Evolutionary conservation across 1,139 yeast species (phyloP).

Genomic region (Casaregolazyma suthepensis): DNA sequence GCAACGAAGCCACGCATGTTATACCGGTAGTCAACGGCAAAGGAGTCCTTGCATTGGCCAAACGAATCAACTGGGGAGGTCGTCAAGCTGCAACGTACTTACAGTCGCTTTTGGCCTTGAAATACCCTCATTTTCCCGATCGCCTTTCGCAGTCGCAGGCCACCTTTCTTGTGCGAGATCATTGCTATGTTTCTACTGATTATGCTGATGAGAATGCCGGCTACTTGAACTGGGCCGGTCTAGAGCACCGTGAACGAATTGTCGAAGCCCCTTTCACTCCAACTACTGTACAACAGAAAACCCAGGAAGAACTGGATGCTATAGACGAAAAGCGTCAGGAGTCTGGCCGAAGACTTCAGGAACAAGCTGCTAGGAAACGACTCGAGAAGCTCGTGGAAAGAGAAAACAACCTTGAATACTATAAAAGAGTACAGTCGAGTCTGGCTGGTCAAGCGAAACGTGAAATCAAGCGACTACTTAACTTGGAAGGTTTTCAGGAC

Average conservation of each 20-base stretch:
- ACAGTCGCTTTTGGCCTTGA: conserved; percentile 59
- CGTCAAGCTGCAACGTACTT: conserved; percentile 61
- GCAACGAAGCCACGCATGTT: conserved; percentile 75
- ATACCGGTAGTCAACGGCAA: conserved; percentile 70
- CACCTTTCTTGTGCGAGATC: conserved; percentile 62
- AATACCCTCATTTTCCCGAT: conserved; percentile 88
- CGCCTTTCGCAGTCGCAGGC: conserved; percentile 61
- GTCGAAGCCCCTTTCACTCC: conserved; percentile 79
- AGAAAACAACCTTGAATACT: conserved; percentile 74
- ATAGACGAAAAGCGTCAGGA: conserved; percentile 80
- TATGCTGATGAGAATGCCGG: conserved; percentile 58
- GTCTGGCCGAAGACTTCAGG: conserved; percentile 83
- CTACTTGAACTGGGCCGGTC: conserved; percentile 53
- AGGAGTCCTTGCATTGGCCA: conserved; percentile 62
- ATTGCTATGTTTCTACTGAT: conserved; percentile 68
- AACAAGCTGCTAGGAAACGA: conserved; percentile 83
- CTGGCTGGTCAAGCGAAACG: conserved; percentile 45
- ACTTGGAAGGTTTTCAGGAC: conserved; percentile 73
- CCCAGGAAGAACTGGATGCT: conserved; percentile 73
- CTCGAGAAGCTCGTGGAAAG: conserved; percentile 73
- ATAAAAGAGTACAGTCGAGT: conserved; percentile 49
- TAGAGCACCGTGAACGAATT: conserved; percentile 65
- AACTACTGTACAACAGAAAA: conserved; percentile 57
- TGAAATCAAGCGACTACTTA: conserved; percentile 43
- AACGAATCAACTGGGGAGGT: conserved; percentile 92